Conservation (phyloP, 2,329 filamentous ascomycete species). For the Exophiala alcalophila region DNA sequence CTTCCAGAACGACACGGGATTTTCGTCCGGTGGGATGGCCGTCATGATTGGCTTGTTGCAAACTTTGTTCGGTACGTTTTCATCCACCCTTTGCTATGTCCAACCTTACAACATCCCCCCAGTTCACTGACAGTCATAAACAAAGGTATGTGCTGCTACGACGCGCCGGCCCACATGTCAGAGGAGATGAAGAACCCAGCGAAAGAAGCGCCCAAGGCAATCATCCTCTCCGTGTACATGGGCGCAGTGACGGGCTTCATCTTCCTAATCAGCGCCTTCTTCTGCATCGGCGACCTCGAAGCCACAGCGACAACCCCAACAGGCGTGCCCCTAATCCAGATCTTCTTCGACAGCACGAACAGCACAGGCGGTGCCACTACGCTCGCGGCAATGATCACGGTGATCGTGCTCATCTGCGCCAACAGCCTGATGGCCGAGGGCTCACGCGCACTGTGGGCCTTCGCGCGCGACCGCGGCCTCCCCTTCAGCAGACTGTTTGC, state of each 20-base stretch:
- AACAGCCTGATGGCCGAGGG: slow-evolving; percentile 32
- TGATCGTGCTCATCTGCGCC: slow-evolving; percentile 48
- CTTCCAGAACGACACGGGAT: slow-evolving; percentile 51
- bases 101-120: background rate
- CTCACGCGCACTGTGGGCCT: slow-evolving; percentile 31
- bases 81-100: no score
- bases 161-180: slow-evolving; percentile 48
- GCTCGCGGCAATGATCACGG: slow-evolving; percentile 47
- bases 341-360: slow-evolving; percentile 50
- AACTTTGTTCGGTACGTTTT: slow-evolving; percentile 33
- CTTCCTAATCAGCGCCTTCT: slow-evolving; percentile 50
- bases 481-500: slow-evolving; percentile 44
- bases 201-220: slow-evolving; percentile 50
- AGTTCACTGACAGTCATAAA: slow-evolving; percentile 32
- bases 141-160: slow-evolving; percentile 39
- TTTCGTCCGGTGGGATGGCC: slow-evolving; percentile 48
- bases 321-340: slow-evolving; percentile 53
- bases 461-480: slow-evolving; percentile 51
- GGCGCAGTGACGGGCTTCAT: slow-evolving; percentile 48
- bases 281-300: slow-evolving; percentile 52
- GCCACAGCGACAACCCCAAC: slow-evolving; percentile 46
- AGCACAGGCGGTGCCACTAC: slow-evolving; percentile 47
- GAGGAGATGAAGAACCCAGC: slow-evolving; percentile 53
- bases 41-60: slow-evolving; percentile 55
- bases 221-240: slow-evolving; percentile 45